Evolutionary conservation across 78 protist species (phyloP), one percentile per base, ranked within the genome.

Genomic region (Dictyostelium intermedium): DNA sequence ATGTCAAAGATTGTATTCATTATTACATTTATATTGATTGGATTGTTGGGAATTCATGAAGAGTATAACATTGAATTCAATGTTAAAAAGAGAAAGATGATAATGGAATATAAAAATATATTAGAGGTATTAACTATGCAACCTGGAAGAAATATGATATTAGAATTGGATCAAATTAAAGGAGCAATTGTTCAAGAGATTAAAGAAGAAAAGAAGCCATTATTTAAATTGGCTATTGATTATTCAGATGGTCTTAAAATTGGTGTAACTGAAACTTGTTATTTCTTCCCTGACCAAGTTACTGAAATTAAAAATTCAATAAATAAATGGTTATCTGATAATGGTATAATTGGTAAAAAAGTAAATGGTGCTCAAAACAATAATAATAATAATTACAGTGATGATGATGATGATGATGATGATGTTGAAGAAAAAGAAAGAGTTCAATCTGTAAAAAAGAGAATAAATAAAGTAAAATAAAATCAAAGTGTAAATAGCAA

Each of bases 41-140:
- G 94, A 25, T 32, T 89, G 30, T 56, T 89, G 25, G 60, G 74
- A 47, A 53, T 78, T 20, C 78, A 83, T 34, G 94, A 89, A 66
- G 94, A 89, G 43, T 89, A 47, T 34, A 6, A 7, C 23, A 45
- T 89, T 2, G 53, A 16, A 18, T 80, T 89, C 16, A 66, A 74
- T 27, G 25, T 11, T n/a, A 43, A 43, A n/a, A 80, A 78, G 32
- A 27, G 79, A 9, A 39, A 41, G n/a, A n/a, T 80, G 32, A 47
- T 27, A 32, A 80, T 89, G 30, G 45, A 60, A 34, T 89, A 89
- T 50, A 45, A 56, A 14, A 89, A 89, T 60, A 80, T 89, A 1
- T 34, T 89, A 10, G 87, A 89, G 2, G 43, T 89, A 23, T 47
- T 89, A 45, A 37, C 69, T 8, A 13, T 85, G 13, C n/a, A 60